phyloP scores from a whole-genome alignment of 805 yeast genomes.

The Candida sithepensis region DNA sequence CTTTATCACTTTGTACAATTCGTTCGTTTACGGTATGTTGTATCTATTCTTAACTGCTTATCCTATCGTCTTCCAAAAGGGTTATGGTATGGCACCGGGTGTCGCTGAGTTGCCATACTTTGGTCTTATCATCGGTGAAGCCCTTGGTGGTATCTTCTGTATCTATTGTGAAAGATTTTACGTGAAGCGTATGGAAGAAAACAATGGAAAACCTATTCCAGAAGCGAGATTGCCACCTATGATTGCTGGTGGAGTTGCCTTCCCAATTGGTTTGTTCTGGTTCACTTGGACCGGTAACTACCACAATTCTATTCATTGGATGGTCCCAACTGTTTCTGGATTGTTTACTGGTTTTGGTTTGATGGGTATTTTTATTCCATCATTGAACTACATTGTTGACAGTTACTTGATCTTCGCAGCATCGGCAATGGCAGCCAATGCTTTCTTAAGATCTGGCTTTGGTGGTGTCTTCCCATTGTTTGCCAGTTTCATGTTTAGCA shows the following conservation, averaged over 20 bases:
- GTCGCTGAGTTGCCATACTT: conserved; percentile 77
- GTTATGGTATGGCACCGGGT: conserved; percentile 62
- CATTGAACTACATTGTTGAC: conserved; percentile 71
- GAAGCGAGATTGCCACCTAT: conserved; percentile 78
- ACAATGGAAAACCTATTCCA: conserved; percentile 62
- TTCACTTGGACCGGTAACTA: conserved; percentile 85
- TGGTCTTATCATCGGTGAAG: conserved; percentile 67
- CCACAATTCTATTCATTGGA: conserved; percentile 70
- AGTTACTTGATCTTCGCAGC: conserved; percentile 70
- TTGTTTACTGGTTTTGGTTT: conserved; percentile 65
- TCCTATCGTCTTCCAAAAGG: conserved; percentile 63
- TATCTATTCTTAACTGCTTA: conserved; percentile 72
- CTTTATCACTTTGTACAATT: conserved; percentile 64
- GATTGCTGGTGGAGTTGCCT: conserved; percentile 65
- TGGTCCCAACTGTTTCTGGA: conserved; percentile 70
- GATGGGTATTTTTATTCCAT: conserved; percentile 62
- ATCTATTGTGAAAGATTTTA: conserved; percentile 55
- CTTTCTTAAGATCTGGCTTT: conserved; percentile 60
- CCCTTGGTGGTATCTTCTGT: conserved; percentile 52
- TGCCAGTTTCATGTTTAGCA: conserved; percentile 64
- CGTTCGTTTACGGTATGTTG: conserved; percentile 77
- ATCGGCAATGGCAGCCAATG: conserved; percentile 54
- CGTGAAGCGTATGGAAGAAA: conserved; percentile 40
- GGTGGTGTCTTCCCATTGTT: conserved; percentile 74
- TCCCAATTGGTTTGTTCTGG: conserved; percentile 83